phyloP scores from a whole-genome alignment of 1,284 basidiomycete species.

The Dichomitus squalens region DNA sequence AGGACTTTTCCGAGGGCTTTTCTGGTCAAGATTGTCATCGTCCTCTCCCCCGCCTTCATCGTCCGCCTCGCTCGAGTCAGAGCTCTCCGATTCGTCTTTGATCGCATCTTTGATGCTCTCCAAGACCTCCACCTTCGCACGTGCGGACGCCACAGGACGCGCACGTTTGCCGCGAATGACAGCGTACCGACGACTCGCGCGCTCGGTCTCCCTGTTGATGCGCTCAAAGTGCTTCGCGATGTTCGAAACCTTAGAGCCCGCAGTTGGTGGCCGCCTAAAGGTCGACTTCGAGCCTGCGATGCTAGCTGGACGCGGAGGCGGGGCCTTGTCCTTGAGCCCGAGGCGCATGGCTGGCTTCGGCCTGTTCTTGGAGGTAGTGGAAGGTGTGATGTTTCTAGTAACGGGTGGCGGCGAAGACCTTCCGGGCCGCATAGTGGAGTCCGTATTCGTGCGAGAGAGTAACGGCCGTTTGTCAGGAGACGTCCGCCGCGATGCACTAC shows the following conservation, averaged over 20 bases:
- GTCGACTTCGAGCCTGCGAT: constrained; percentile 47
- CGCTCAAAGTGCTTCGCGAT: constrained; percentile 81
- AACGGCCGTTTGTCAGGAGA: constrained; percentile 71
- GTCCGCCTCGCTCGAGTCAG: constrained; percentile 85
- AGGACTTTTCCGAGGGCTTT: constrained; percentile 12
- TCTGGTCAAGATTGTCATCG: constrained; percentile 43
- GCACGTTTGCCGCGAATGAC: constrained; percentile 87
- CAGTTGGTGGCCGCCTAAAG: constrained; percentile 52
- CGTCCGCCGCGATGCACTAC: constrained; percentile 59
- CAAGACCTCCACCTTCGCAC: constrained; percentile 89
- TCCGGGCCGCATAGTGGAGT: constrained; percentile 28
- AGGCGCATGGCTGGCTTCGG: constrained; percentile 44
- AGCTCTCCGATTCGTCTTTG: constrained; percentile 80
- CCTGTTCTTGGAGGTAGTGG: constrained; percentile 35
- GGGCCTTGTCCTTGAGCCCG: constrained; percentile 49
- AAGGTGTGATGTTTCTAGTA: constrained; percentile 14
- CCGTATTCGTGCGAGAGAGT: constrained; percentile 32
- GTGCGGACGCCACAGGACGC: constrained; percentile 90
- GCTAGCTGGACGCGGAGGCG: constrained; percentile 45
- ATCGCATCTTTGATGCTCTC: constrained; percentile 93
- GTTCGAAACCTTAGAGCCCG: constrained; percentile 69
- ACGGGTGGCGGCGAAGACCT: constrained; percentile 18
- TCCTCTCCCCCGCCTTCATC: constrained; percentile 79
- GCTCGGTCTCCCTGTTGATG: constrained; percentile 67
- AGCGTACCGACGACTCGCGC: constrained; percentile 67